Evolutionary conservation across 2,329 filamentous ascomycete species (phyloP).

Genomic region (Fusarium xylarioides): DNA sequence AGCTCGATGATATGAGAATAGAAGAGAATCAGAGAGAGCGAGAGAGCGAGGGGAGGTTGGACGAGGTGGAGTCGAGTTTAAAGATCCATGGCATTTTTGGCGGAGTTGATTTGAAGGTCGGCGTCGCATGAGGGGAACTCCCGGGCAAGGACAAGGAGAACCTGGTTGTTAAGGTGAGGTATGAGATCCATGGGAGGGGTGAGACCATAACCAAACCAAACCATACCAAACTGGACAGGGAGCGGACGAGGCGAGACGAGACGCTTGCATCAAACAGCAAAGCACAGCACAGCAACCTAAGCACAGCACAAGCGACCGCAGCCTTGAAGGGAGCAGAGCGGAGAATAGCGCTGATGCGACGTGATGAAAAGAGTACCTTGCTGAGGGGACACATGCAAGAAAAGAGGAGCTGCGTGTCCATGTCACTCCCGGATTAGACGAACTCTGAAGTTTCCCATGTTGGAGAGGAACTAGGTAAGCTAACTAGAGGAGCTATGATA

Average conservation of each 20-base stretch:
- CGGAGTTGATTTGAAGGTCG: slow-evolving; percentile 23
- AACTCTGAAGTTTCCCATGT: slow-evolving; percentile 32
- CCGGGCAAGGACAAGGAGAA: slow-evolving; percentile 31
- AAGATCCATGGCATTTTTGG: slow-evolving; percentile 39
- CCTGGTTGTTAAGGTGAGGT: slow-evolving; percentile 36
- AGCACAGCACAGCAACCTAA: background rate
- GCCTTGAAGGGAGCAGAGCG: slow-evolving; percentile 10
- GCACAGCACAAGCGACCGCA: slow-evolving; percentile 25
- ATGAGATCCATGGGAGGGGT: slow-evolving; percentile 34
- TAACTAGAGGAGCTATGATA: slow-evolving; percentile 22
- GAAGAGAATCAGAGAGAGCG: slow-evolving; percentile 21
- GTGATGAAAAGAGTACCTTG: slow-evolving; percentile 1
- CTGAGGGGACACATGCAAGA: background rate
- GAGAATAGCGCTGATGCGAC: slow-evolving; percentile 11
- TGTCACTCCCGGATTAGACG: slow-evolving; percentile 16
- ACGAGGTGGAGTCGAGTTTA: slow-evolving; percentile 43
- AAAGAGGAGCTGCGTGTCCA: slow-evolving; percentile 10
- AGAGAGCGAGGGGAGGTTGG: slow-evolving; percentile 29
- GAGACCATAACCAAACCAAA: slow-evolving; percentile 29
- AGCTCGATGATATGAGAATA: slow-evolving; percentile 23
- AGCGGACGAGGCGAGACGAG: slow-evolving; percentile 25
- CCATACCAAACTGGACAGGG: slow-evolving; percentile 15
- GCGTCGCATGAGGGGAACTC: slow-evolving; percentile 34
- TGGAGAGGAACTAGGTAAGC: background rate
- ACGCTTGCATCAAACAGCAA: slow-evolving; percentile 24